These are phyloP conservation scores for Daldinia grandis DNA, from an alignment of 495 filamentous ascomycete genomes.

Conservation along the genomic window DNA sequence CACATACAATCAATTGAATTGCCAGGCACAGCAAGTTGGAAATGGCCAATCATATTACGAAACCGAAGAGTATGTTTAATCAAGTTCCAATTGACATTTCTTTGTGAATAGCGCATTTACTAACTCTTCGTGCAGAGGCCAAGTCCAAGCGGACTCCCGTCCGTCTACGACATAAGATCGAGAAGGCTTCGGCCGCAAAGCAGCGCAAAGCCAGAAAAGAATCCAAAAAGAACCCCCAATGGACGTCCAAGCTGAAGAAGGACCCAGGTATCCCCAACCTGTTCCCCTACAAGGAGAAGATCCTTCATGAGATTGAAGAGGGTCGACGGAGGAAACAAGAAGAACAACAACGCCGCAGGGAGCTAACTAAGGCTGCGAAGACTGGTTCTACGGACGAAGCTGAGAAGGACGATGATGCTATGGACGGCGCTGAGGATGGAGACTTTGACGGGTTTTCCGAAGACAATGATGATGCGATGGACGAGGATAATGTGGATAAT, in stretches of 20 bases:
- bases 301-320: constrained; percentile 94
- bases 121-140: constrained; percentile 67
- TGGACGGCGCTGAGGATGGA: constrained; percentile 56
- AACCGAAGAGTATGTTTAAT: constrained; percentile 58
- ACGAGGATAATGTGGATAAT: constrained; percentile 63
- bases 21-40: constrained; percentile 12
- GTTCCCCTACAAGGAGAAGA: constrained; percentile 96
- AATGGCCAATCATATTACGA: constrained; percentile 61
- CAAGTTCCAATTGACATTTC: not conserved
- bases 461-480: constrained; percentile 53
- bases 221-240: constrained; percentile 96
- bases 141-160: constrained; percentile 91
- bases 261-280: constrained; percentile 96
- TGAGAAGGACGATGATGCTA: constrained; percentile 54
- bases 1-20: constrained; percentile 7
- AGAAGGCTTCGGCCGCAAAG: constrained; percentile 91
- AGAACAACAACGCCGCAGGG: constrained; percentile 72
- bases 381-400: constrained; percentile 49
- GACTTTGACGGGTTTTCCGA: constrained; percentile 58
- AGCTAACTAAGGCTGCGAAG: constrained; percentile 73
- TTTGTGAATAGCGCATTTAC: constrained; percentile 10
- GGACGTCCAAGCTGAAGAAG: constrained; percentile 92
- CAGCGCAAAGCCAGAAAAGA: constrained; percentile 86
- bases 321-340: constrained; percentile 80
- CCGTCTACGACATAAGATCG: constrained; percentile 91